Evolutionary conservation across 371 early-diverging fungal genomes (phyloP).

Genomic region (Mucor piriformis): DNA sequence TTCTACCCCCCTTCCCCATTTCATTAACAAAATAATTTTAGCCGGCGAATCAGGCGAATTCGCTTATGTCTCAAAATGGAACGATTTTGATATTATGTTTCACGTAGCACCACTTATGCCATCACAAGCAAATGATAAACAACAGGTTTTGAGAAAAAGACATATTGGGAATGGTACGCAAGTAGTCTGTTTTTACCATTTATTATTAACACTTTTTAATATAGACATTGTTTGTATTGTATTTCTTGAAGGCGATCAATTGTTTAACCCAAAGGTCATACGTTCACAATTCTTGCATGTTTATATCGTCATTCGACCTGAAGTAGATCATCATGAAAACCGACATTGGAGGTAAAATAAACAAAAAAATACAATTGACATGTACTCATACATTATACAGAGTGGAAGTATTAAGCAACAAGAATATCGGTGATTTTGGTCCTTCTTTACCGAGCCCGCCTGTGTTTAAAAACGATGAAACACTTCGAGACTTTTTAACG

Average conservation of each 20-base stretch:
- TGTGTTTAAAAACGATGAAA: conserved; percentile 50
- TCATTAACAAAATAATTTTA: conserved; percentile 1
- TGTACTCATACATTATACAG: conserved; percentile 22
- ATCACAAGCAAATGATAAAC: conserved; percentile 64
- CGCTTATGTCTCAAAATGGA: conserved; percentile 77
- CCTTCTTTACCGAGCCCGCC: conserved; percentile 67
- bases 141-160: conserved; percentile 81
- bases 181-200: not conserved
- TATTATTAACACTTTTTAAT: not conserved
- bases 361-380: too few species aligned
- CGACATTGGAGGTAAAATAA: conserved; percentile 41
- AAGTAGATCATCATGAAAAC: conserved; percentile 25
- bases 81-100: conserved; percentile 81
- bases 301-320: conserved; percentile 64
- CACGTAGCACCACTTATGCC: conserved; percentile 84
- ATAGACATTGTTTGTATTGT: conserved; percentile 74
- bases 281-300: conserved; percentile 75
- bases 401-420: conserved; percentile 56
- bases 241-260: conserved; percentile 62
- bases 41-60: conserved; percentile 73
- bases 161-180: conserved; percentile 81
- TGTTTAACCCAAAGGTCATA: conserved; percentile 67
- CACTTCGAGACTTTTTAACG: conserved; percentile 56
- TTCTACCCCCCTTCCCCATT: not conserved
- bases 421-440: conserved; percentile 65